A percentile compares a stretch with the other conserved stretches of the same genome.
These are phyloP conservation scores for Fusarium neocosmosporiellum DNA, from an alignment of 2,329 filamentous ascomycete genomes.

Conservation along the genomic window DNA sequence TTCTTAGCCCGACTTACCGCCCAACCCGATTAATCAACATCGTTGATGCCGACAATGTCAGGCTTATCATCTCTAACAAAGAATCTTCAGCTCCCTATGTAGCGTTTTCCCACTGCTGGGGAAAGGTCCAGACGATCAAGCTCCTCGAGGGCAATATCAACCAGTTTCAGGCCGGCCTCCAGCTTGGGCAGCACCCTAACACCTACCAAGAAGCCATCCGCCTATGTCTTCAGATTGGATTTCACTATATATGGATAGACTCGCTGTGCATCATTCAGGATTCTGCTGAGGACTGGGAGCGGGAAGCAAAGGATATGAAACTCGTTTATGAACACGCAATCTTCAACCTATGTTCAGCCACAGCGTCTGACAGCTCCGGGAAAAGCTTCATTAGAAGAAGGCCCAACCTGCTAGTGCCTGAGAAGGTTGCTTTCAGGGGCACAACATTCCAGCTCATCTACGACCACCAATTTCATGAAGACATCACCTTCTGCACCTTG, in stretches of 20 bases:
- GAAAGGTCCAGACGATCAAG: neutral
- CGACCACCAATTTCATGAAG: neutral
- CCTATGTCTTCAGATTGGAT: neutral
- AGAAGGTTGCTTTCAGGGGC: neutral
- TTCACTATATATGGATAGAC: neutral
- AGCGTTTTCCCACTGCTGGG: conserved; percentile 1
- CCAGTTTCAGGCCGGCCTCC: neutral
- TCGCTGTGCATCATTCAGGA: neutral
- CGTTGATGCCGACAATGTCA: neutral
- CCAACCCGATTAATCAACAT: neutral
- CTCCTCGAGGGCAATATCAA: neutral
- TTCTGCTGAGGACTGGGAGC: neutral
- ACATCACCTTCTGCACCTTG: neutral
- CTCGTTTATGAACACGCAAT: neutral
- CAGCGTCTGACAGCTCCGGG: neutral
- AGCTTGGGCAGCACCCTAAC: neutral
- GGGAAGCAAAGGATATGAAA: neutral
- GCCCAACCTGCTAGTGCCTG: neutral
- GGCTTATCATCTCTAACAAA: neutral
- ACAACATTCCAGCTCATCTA: neutral
- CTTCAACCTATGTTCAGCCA: neutral
- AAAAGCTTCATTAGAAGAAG: neutral
- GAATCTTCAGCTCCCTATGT: neutral
- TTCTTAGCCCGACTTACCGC: neutral
- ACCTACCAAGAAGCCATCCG: neutral